Base-by-base conservation (phyloP, 345 rosid species). In the Trapa bicornis region DNA sequence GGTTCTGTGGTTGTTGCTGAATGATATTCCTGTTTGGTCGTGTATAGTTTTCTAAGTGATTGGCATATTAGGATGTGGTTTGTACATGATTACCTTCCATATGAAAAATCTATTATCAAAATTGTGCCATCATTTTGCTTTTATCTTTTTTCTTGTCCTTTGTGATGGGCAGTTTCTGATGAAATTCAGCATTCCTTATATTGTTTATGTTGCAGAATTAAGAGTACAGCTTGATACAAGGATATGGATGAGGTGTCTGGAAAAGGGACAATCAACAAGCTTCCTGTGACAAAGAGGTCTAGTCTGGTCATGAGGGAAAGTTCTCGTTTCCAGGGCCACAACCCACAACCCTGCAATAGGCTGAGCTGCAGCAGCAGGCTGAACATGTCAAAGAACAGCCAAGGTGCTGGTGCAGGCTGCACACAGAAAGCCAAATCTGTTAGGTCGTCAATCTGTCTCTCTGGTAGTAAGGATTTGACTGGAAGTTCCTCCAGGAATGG, bases 191-290 rank as follows among this genome's bases (percentile, higher is more conserved):
- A 17, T 39, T 53, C 60, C 3, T 67, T 11, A 2, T 52, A 16
- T 35, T 32, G 33, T 63, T 71, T 7, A 67, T 58, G 38, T 73
- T 70, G 57, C 85, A 84, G 95, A 74, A 71, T 61, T 75, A 39
- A 39, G 42, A 61, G 47, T 53, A 63, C 33, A 65, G 35, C 53
- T 15, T 66, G 57, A 68, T 65, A 60, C 63, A 58, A 65, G 50
- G 73, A 74, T 69, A 94, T 94, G 99, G 97, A 87, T 76, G 84
- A 82, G 56, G 82, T 81, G 77, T 79, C 95, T 11, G 80, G 92
- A 70, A 88, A 87, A 79, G 81, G 86, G 80, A 77, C 79, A 73
- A 68, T 71, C 29, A 73, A 87, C 58, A 76, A 78, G 65, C 71
- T 76, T 72, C 74, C 76, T 61, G 69, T 86, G 4, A 76, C 77